These are phyloP conservation scores for Vickermania spadyakhi DNA, from an alignment of 208 protist genomes.

Conservation along the genomic window DNA sequence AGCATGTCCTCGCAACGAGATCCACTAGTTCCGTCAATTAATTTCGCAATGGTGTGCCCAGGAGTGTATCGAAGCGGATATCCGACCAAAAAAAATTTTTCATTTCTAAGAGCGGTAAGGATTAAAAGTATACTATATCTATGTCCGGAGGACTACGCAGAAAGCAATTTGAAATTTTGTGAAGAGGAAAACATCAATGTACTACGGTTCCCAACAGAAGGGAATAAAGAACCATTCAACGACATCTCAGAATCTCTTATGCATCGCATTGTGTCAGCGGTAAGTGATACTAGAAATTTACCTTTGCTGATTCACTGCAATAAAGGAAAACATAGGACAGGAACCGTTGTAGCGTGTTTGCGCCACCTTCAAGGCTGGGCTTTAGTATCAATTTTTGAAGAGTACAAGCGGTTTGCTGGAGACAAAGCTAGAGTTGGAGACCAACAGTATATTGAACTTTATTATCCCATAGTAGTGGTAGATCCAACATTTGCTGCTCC, in stretches of 20 bases:
- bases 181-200: constrained; percentile 73
- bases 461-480: constrained; percentile 73
- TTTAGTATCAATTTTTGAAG: constrained; percentile 93
- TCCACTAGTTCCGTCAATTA: constrained; percentile 79
- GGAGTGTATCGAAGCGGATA: constrained; percentile 95
- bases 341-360: constrained; percentile 91
- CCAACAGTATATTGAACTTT: constrained; percentile 97
- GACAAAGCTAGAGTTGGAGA: constrained; percentile 92
- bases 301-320: constrained; percentile 97
- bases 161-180: constrained; percentile 92
- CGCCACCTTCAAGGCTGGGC: constrained; percentile 93
- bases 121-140: constrained; percentile 93
- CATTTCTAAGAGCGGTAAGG: constrained; percentile 91
- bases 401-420: constrained; percentile 93
- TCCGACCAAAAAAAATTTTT: constrained; percentile 95
- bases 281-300: constrained; percentile 90
- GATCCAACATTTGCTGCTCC: constrained; percentile 3
- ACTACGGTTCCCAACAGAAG: constrained; percentile 93
- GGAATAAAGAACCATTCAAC: constrained; percentile 96
- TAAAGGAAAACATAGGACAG: constrained; percentile 95
- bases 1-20: constrained; percentile 21
- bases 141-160: constrained; percentile 90
- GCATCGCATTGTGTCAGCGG: constrained; percentile 66
- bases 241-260: constrained; percentile 93
- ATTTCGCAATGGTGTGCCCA: constrained; percentile 95